phyloP scores from a whole-genome alignment of 495 filamentous ascomycete species.

The Aspergillus affinis region DNA sequence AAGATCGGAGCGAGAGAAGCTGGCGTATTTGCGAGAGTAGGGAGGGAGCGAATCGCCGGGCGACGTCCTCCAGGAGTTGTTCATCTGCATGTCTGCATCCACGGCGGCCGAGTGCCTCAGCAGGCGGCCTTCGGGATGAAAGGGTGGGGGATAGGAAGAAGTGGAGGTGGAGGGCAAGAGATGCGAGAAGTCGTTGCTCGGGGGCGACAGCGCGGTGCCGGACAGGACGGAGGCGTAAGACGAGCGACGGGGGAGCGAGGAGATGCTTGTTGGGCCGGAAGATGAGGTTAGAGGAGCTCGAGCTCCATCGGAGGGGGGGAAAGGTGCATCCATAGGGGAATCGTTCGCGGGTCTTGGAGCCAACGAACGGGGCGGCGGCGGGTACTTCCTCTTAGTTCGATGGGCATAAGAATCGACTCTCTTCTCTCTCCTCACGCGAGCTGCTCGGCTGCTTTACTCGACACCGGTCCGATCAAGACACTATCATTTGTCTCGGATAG shows the following conservation, averaged over 20 bases:
- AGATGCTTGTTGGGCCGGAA: conserved; percentile 35
- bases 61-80: conserved; percentile 37
- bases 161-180: conserved; percentile 54
- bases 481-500: background rate
- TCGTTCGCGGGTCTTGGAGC: conserved; percentile 19
- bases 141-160: conserved; percentile 38
- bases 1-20: conserved; percentile 40
- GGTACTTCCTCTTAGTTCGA: conserved; percentile 11
- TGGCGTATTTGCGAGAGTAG: conserved; percentile 63
- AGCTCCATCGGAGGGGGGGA: conserved; percentile 50
- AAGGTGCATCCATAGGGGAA: conserved; percentile 46
- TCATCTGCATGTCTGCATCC: conserved; percentile 50
- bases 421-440: conserved; percentile 22
- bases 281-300: conserved; percentile 38
- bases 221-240: conserved; percentile 86
- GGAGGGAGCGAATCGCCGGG: conserved; percentile 44
- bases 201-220: conserved; percentile 55
- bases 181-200: conserved; percentile 56
- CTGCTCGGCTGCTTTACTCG: conserved; percentile 11
- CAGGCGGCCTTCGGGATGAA: conserved; percentile 35
- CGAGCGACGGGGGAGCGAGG: conserved; percentile 48
- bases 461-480: background rate
- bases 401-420: conserved; percentile 7
- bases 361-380: conserved; percentile 19
- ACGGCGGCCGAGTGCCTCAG: conserved; percentile 39